phyloP scores from a whole-genome alignment of 257 asterid genomes.

The Galeopsis tetrahit region DNA sequence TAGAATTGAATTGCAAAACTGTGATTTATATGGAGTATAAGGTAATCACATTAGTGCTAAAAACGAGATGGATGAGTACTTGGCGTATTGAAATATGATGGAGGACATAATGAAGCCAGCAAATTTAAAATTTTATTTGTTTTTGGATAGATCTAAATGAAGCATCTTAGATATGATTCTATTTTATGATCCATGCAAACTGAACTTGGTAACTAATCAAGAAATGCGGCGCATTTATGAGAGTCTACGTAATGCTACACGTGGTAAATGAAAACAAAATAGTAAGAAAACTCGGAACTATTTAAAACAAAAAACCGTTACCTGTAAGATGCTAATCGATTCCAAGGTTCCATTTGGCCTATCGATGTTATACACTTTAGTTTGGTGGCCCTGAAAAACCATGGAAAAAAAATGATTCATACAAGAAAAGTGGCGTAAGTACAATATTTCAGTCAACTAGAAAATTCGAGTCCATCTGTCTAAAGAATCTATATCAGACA shows the following conservation, averaged over 20 bases:
- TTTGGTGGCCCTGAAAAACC: neutral
- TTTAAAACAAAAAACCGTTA: neutral
- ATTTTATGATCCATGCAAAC: neutral
- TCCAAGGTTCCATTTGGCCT: neutral
- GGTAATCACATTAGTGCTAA: neutral
- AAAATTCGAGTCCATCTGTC: neutral
- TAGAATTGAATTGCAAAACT: no score
- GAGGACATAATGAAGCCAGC: neutral
- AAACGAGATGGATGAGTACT: no score
- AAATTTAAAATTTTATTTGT: no score
- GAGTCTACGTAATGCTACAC: neutral
- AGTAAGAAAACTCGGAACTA: neutral
- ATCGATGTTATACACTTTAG: neutral
- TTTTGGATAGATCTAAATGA: neutral
- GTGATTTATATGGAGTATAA: neutral
- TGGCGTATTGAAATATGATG: neutral
- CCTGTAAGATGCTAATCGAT: neutral
- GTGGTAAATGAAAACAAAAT: neutral
- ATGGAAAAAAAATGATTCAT: neutral
- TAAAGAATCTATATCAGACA: no score
- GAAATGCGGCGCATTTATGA: neutral
- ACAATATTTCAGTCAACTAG: neutral
- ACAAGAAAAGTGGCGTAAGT: neutral
- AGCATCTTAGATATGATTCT: neutral
- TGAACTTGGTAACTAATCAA: neutral